These are phyloP conservation scores for Trypanosoma mega DNA, from an alignment of 208 protist genomes.

Conservation along the genomic window DNA sequence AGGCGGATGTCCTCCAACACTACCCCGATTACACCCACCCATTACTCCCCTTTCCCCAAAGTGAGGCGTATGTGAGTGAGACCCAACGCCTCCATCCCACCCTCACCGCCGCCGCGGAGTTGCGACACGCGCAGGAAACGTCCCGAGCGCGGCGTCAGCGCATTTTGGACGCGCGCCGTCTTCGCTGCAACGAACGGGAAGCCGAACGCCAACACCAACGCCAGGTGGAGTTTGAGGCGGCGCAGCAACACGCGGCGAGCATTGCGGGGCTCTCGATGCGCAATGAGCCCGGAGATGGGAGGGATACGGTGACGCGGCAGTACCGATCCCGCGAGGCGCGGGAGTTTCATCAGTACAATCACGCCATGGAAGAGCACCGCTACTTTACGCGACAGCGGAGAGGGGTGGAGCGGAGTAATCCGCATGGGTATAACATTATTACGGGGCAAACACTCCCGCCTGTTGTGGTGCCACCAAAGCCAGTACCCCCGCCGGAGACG, in stretches of 20 bases:
- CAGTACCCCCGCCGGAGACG: not conserved
- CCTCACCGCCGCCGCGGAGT: slow-evolving; percentile 42
- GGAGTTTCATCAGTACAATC: slow-evolving; percentile 16
- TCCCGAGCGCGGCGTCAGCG: not conserved
- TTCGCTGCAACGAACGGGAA: slow-evolving; percentile 29
- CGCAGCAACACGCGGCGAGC: slow-evolving; percentile 24
- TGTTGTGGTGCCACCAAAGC: slow-evolving; percentile 29
- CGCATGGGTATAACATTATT: slow-evolving; percentile 59
- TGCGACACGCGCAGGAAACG: slow-evolving; percentile 32
- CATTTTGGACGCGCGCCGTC: slow-evolving; percentile 19
- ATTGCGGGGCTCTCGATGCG: slow-evolving; percentile 30
- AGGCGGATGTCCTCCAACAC: slow-evolving; percentile 65
- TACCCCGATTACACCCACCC: slow-evolving; percentile 64
- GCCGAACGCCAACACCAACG: slow-evolving; percentile 22
- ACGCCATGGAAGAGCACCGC: slow-evolving; percentile 21
- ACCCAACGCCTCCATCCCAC: slow-evolving; percentile 43
- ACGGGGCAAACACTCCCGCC: slow-evolving; percentile 36
- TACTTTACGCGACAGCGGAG: slow-evolving; percentile 44
- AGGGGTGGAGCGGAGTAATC: slow-evolving; percentile 29
- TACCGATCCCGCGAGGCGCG: slow-evolving; percentile 43
- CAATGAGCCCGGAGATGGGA: slow-evolving; percentile 54
- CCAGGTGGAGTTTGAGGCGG: slow-evolving; percentile 32
- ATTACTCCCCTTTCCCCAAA: slow-evolving; percentile 24
- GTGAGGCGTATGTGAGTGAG: slow-evolving; percentile 40
- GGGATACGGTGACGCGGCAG: slow-evolving; percentile 60